Evolutionary conservation across 345 rosid genomes (phyloP), one percentile per base, ranked within the genome.

Genomic region (Melaleuca alternifolia): DNA sequence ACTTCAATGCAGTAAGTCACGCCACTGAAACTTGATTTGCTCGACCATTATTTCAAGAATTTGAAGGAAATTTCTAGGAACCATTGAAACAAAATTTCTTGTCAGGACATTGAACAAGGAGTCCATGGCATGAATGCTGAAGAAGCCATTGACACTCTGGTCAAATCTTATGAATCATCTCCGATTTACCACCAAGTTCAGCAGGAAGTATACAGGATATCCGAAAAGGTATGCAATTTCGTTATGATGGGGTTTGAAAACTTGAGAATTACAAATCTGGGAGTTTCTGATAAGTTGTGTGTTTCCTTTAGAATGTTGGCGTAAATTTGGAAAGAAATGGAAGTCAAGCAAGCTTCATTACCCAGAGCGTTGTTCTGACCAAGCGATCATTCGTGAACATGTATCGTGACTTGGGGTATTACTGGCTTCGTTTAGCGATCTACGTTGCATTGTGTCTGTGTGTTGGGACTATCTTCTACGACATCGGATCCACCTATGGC

Each of bases 391-490:
- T 89, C 3, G 88, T 92, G 61, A 92, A 94, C 91, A 94, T 94
- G 95, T 92, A 89, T 21, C 94, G 96, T 2, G 94, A 93, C 71
- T 84, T 93, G 83, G 95, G 94, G 44, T 94, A 93, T 81, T 94
- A 93, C 53, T 93, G 94, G 96, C 92, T 93, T 86, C 93, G 94
- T 61, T 89, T 93, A 54, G 94, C 88, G 16, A 88, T 92, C 86
- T 92, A 94, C 30, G 59, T 93, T n/a, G 93, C 93, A 3, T 79
- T 92, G 57, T 87, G 93, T 56, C 83, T 94, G 13, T 92, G 95
- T 24, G 88, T 92, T 9, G 96, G 94, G 14, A 94, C 92, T 1
- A 90, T 87, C 76, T 87, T 75, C 76, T 50, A 84, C 18, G 51
- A 87, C 26, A 56, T 87, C 18, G 89, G 96, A 59, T 84, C 62